Evolutionary conservation across 805 yeast species (phyloP).

Genomic region (Starmerella potacharoeniae): DNA sequence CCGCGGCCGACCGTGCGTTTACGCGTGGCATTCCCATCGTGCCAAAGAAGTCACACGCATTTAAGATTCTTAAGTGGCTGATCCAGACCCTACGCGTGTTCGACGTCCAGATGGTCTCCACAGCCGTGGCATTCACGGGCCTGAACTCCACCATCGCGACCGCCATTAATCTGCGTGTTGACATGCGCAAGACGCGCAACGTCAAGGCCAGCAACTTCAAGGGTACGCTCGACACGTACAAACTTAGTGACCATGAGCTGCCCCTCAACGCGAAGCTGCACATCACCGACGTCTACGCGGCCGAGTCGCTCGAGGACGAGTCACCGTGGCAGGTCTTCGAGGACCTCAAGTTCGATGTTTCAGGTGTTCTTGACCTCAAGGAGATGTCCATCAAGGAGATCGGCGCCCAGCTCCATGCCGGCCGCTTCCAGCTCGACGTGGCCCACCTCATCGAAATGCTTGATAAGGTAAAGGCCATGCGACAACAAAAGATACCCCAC

Average conservation of each 20-base stretch:
- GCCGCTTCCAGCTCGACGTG: conserved; percentile 23
- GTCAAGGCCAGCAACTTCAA: conserved; percentile 23
- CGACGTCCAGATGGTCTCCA: conserved; percentile 23
- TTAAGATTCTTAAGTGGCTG: conserved; percentile 18
- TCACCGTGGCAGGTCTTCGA: conserved; percentile 28
- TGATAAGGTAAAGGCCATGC: conserved; percentile 10
- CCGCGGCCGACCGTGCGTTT: background rate
- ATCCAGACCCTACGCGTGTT: conserved; percentile 22
- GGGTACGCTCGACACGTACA: conserved; percentile 29
- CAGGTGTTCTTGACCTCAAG: conserved; percentile 26
- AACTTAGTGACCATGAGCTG: conserved; percentile 24
- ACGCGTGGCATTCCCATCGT: conserved; percentile 16
- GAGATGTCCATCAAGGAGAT: conserved; percentile 28
- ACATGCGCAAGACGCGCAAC: conserved; percentile 25
- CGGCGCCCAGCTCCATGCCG: conserved; percentile 25
- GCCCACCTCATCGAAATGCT: conserved; percentile 19
- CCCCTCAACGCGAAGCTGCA: conserved; percentile 24
- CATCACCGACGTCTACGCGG: conserved; percentile 26
- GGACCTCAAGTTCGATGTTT: conserved; percentile 23
- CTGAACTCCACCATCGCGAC: conserved; percentile 26
- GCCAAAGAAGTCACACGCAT: conserved; percentile 8
- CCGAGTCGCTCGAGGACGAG: conserved; percentile 24
- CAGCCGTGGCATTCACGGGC: conserved; percentile 23
- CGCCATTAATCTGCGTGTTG: conserved; percentile 23
- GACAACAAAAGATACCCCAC: background rate